Percentiles rank a stretch among this genome's conserved stretches.
Conservation (phyloP, 768 basidiomycete species). For the Punctularia strigosozonata region DNA sequence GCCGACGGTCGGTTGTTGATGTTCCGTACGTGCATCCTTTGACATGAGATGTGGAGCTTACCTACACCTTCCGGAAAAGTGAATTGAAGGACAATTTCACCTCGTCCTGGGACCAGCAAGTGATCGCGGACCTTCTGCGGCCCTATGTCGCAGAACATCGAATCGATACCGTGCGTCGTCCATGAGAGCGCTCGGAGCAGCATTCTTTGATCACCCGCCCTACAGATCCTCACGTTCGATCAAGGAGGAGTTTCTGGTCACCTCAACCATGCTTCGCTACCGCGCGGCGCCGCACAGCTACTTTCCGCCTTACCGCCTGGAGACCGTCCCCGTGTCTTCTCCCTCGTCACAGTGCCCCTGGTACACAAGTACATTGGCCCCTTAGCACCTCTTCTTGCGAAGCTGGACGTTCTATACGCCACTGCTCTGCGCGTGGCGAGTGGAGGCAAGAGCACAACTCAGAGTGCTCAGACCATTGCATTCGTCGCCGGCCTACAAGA, state of each 20-base stretch:
- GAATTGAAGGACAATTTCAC: conserved; percentile 69
- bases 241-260: conserved; percentile 65
- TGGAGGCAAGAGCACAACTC: conserved; percentile 2
- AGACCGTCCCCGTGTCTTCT: conserved; percentile 31
- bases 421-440: conserved; percentile 3
- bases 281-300: conserved; percentile 39
- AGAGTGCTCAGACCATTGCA: conserved; percentile 17
- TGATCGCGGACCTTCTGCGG: conserved; percentile 46
- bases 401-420: conserved; percentile 25
- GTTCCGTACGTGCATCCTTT: conserved; percentile 44
- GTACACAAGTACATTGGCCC: conserved; percentile 49
- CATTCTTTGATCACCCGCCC: not conserved
- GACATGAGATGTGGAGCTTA: conserved; percentile 1
- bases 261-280: conserved; percentile 75
- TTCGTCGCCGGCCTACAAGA: conserved; percentile 47
- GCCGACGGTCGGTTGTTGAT: conserved; percentile 50
- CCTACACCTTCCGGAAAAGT: conserved; percentile 22
- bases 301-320: conserved; percentile 12
- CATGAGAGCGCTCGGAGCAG: not conserved
- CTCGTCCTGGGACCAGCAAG: conserved; percentile 44
- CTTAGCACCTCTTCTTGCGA: conserved; percentile 38
- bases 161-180: conserved; percentile 47
- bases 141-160: conserved; percentile 45
- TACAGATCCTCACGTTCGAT: conserved; percentile 83
- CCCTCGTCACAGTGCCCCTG: conserved; percentile 47